Evolutionary conservation across 208 protist genomes (phyloP), one percentile per base, ranked within the genome.

Genomic region (Acanthamoeba castellanii): DNA sequence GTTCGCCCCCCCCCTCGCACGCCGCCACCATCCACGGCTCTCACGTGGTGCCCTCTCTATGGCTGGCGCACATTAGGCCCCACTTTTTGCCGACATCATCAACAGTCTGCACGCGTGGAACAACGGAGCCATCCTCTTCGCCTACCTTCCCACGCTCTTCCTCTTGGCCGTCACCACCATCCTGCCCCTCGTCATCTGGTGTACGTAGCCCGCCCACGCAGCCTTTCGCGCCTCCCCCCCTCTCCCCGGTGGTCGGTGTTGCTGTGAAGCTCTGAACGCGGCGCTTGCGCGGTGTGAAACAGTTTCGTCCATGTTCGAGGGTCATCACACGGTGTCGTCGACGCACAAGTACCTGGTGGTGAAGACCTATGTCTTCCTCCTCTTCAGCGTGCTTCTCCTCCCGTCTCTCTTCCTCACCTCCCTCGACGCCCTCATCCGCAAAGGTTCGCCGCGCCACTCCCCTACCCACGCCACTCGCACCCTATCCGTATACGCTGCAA

Each of bases 291-390:
- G 74, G 11, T 42, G 30, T 18, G 74, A 22, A 82, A 52, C 68
- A 94, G 89, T 81, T 57, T 94, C 89, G 32, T 94, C 89, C 57
- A 94, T 82, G 37, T 81, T 94, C 37, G 89, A 94, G 27, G 89
- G 89, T 5, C 89, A 94, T 14, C 89, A 94, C 89, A 74, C 22
- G n/a, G 47, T 47, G 20, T 94, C 89, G 5, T 74, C 89, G 7
- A 94, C 89, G 37, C 89, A 94, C 50, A 94, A 94, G 89, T 94
- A 74, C 27, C 64, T 94, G 22, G 89, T 81, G n/a, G 89, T 94
- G 64, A 94, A 94, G 68, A 94, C 89, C 14, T 94, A 84, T n/a
- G 42, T 82, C 66, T 94, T 82, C 70, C 89, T 94, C 13, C 68
- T 94, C 32, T 94, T 94, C 47, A 94, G 52, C 70, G 50, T 94